Percentiles rank a stretch among this genome's conserved stretches.
Evolutionary conservation across 176 grass and related monocot species (phyloP).

Genomic region (Bolboschoenus planiculmis): DNA sequence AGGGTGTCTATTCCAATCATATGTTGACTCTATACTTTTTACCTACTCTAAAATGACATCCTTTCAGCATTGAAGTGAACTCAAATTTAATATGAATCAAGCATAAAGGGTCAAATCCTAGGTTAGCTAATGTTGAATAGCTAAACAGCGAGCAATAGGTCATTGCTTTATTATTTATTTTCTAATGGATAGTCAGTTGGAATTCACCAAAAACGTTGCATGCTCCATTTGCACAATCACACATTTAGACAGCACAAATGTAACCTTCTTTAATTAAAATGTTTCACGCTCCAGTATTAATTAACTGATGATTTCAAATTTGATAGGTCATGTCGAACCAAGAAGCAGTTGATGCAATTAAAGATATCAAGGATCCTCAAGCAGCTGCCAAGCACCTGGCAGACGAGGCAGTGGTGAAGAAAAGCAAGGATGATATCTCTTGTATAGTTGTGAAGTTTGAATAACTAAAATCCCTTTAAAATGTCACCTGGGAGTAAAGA

Average conservation of each 20-base stretch:
- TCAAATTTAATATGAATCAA: not conserved
- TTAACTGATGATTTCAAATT: conserved; percentile 4
- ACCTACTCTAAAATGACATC: not conserved
- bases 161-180: not conserved
- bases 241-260: not conserved
- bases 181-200: not conserved
- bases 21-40: not conserved
- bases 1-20: not conserved
- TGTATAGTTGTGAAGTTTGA: conserved; percentile 70
- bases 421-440: conserved; percentile 96
- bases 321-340: conserved; percentile 86
- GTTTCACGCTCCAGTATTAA: not conserved
- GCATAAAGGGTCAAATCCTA: not conserved
- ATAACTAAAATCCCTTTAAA: not conserved
- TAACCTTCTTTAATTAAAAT: not conserved
- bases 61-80: not conserved
- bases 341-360: conserved; percentile 71
- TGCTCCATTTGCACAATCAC: not conserved
- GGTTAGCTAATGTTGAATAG: not conserved
- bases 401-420: conserved; percentile 54
- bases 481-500: not conserved
- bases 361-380: conserved; percentile 67
- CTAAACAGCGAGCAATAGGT: not conserved
- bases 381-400: conserved; percentile 69
- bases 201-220: not conserved